These are phyloP conservation scores for Xylariaceae sp. DNA, from an alignment of 2,329 filamentous ascomycete species.

Conservation along the genomic window DNA sequence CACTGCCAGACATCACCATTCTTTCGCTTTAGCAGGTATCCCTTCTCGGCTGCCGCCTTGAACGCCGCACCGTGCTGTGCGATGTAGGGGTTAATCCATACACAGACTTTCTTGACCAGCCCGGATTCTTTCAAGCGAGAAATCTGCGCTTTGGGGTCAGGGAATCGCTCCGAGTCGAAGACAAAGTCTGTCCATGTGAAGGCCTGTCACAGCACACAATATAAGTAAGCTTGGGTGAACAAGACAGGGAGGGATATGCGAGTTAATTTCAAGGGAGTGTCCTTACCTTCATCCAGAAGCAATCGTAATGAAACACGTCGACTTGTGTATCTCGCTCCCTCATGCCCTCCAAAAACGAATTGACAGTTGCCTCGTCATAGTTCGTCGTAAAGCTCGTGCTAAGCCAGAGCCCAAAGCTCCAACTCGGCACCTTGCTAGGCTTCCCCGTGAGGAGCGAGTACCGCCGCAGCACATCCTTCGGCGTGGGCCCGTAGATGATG, in stretches of 20 bases:
- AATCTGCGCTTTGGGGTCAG: constrained; percentile 70
- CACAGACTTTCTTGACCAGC: constrained; percentile 69
- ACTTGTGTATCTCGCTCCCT: constrained; percentile 68
- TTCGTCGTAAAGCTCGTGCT: constrained; percentile 78
- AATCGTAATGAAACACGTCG: constrained; percentile 78
- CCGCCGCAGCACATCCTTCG: constrained; percentile 72
- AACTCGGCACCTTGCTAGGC: constrained; percentile 69
- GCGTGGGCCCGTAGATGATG: constrained; percentile 73
- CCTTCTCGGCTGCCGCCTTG: constrained; percentile 66
- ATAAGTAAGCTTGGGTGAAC: background rate
- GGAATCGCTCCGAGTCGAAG: constrained; percentile 72
- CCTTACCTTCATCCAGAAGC: constrained; percentile 72
- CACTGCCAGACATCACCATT: constrained; percentile 77
- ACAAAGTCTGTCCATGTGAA: constrained; percentile 80
- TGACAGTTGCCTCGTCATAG: constrained; percentile 74
- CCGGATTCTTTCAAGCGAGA: constrained; percentile 67
- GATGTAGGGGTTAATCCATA: constrained; percentile 80
- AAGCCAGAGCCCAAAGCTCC: constrained; percentile 80
- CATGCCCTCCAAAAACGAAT: constrained; percentile 73
- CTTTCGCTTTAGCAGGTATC: constrained; percentile 72
- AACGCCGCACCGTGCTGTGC: constrained; percentile 73
- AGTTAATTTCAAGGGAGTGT: no score
- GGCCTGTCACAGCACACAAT: constrained; percentile 43
- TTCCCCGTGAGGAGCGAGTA: constrained; percentile 73
- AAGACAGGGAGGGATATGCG: background rate